Conservation (phyloP, 306 rosid species). For the Trichosanthes cucumerina region DNA sequence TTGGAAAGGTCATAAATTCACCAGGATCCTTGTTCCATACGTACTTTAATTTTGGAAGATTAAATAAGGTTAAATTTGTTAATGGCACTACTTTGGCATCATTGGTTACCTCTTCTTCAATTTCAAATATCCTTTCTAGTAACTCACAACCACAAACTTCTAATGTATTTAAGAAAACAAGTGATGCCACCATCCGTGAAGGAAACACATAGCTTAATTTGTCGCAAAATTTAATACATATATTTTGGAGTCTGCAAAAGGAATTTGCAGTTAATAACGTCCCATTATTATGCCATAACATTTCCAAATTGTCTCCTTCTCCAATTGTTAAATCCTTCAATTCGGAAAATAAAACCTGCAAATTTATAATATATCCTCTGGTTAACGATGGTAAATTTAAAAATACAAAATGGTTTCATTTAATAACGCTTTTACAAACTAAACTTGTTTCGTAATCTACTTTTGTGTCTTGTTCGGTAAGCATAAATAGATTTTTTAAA, state of each 20-base stretch:
- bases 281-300: not conserved
- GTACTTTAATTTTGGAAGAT: not conserved
- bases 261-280: no score
- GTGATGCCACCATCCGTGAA: not conserved
- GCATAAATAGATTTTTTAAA: no score
- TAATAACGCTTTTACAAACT: no score
- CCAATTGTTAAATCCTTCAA: not conserved
- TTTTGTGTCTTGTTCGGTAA: no score
- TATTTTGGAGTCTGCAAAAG: not conserved
- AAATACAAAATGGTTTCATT: no score
- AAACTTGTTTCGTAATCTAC: no score
- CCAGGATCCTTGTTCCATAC: not conserved
- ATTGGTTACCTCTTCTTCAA: not conserved
- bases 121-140: not conserved
- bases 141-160: not conserved
- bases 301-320: not conserved
- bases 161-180: not conserved
- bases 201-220: not conserved
- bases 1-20: not conserved
- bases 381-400: not conserved
- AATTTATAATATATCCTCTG: not conserved
- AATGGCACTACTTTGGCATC: not conserved
- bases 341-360: not conserved
- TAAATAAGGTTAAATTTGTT: rapidly evolving
- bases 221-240: not conserved